phyloP scores from a whole-genome alignment of 768 basidiomycete species.

The Mycena venus region DNA sequence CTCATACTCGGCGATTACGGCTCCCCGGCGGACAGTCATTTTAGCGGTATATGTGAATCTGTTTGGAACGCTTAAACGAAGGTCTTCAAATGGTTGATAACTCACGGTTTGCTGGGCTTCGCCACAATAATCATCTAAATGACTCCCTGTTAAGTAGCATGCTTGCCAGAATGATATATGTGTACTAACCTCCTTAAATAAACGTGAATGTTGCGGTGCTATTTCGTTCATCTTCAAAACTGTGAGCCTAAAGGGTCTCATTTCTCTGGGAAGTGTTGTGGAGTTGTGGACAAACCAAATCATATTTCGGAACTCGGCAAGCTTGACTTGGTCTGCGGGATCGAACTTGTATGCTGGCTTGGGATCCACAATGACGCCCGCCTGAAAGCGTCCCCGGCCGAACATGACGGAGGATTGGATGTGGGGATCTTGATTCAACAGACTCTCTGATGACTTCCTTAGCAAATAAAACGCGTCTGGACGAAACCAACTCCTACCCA shows the following conservation, averaged over 20 bases:
- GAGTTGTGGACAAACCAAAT: slow-evolving; percentile 38
- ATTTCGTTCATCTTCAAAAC: slow-evolving; percentile 49
- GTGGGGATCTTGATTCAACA: slow-evolving; percentile 45
- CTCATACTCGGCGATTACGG: slow-evolving; percentile 50
- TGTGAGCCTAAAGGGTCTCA: slow-evolving; percentile 43
- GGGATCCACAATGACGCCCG: slow-evolving; percentile 53
- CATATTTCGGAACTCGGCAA: slow-evolving; percentile 34
- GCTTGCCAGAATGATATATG: not conserved
- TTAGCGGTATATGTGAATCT: too few relatives aligned
- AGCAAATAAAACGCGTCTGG: not conserved
- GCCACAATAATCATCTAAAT: slow-evolving; percentile 56
- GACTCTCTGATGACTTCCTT: slow-evolving; percentile 44
- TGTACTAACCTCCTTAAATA: slow-evolving; percentile 54
- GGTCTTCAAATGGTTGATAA: not conserved
- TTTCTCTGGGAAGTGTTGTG: too few relatives aligned
- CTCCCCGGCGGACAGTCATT: slow-evolving; percentile 49
- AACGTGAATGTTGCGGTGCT: slow-evolving; percentile 55
- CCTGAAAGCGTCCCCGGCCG: slow-evolving; percentile 48
- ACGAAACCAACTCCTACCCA: not conserved
- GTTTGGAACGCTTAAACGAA: not conserved
- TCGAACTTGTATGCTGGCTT: slow-evolving; percentile 35
- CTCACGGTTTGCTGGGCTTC: slow-evolving; percentile 45
- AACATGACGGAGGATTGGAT: slow-evolving; percentile 49
- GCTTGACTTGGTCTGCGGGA: slow-evolving; percentile 33
- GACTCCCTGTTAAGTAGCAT: not conserved